These are phyloP conservation scores for Aleurites moluccanus DNA, from an alignment of 441 rosid species.

Conservation along the genomic window DNA sequence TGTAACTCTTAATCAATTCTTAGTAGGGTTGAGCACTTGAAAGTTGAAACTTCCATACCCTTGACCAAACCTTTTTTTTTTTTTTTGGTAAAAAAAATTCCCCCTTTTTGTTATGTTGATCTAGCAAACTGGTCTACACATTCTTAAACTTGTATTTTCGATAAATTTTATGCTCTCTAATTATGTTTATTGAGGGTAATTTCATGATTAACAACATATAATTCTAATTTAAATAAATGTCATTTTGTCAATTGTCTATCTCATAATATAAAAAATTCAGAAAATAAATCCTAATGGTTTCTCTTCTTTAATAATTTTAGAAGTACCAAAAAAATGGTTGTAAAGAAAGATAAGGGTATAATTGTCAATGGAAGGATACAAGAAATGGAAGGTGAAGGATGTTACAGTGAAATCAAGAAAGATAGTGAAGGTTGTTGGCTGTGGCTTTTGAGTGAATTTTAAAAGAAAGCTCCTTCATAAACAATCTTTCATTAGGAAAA, in stretches of 20 bases:
- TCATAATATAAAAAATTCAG: too few relatives aligned
- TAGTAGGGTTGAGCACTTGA: background rate
- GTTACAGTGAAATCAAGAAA: background rate
- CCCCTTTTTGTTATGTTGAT: too few relatives aligned
- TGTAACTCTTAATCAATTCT: background rate
- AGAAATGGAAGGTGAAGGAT: constrained; percentile 7
- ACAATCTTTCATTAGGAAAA: constrained; percentile 21
- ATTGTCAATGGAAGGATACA: background rate
- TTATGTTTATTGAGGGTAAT: background rate
- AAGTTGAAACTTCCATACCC: background rate
- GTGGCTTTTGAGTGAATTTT: constrained; percentile 36
- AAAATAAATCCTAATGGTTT: too few relatives aligned
- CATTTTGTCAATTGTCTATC: too few relatives aligned
- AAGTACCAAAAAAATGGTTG: too few relatives aligned
- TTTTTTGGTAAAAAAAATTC: background rate
- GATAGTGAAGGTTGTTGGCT: constrained; percentile 32
- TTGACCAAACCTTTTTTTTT: background rate
- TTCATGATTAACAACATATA: background rate
- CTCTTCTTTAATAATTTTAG: too few relatives aligned
- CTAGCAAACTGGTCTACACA: too few relatives aligned
- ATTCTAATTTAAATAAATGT: background rate
- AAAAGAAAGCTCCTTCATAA: constrained; percentile 23
- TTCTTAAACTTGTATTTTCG: too few relatives aligned
- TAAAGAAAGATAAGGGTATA: constrained; percentile 1
- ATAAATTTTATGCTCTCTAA: background rate